Percentiles rank a stretch among this genome's conserved stretches.
Evolutionary conservation across 2,329 filamentous ascomycete species (phyloP).

Genomic region (Penicillium sp.): DNA sequence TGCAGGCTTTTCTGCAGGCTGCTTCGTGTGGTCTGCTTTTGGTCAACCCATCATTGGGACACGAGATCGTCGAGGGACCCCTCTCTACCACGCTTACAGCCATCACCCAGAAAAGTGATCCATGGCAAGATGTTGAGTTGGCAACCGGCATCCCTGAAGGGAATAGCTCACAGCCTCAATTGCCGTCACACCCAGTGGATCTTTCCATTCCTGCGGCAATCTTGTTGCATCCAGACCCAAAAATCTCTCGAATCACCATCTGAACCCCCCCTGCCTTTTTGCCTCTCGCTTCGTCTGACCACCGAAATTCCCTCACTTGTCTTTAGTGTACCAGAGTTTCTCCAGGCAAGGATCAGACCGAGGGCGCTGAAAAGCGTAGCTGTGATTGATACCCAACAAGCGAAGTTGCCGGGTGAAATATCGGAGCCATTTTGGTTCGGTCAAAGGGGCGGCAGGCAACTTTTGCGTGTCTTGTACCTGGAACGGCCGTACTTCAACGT

Average conservation of each 20-base stretch:
- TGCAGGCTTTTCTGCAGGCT: conserved; percentile 15
- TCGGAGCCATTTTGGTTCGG: neutral
- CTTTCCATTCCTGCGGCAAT: conserved; percentile 17
- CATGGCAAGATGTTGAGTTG: conserved; percentile 31
- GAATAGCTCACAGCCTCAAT: conserved; percentile 23
- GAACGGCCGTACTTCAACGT: conserved; percentile 31
- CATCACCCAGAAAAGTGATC: conserved; percentile 22
- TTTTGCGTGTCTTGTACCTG: conserved; percentile 10
- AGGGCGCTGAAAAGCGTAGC: conserved; percentile 14
- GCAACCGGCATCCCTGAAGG: conserved; percentile 29
- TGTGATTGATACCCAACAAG: conserved; percentile 26
- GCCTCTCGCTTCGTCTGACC: conserved; percentile 28
- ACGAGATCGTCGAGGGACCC: conserved; percentile 24
- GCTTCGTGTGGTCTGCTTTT: neutral
- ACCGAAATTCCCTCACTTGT: conserved; percentile 20
- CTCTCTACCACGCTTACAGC: conserved; percentile 20
- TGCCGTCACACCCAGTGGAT: conserved; percentile 21
- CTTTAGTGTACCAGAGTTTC: conserved; percentile 26
- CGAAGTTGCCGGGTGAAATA: conserved; percentile 14
- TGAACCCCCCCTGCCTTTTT: conserved; percentile 28
- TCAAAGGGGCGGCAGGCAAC: conserved; percentile 2
- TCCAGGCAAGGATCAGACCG: conserved; percentile 29
- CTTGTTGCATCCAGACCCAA: conserved; percentile 16
- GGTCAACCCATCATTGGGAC: conserved; percentile 13
- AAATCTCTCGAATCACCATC: conserved; percentile 28